phyloP scores from a whole-genome alignment of 805 yeast genomes.

The Pichia manshurica region DNA sequence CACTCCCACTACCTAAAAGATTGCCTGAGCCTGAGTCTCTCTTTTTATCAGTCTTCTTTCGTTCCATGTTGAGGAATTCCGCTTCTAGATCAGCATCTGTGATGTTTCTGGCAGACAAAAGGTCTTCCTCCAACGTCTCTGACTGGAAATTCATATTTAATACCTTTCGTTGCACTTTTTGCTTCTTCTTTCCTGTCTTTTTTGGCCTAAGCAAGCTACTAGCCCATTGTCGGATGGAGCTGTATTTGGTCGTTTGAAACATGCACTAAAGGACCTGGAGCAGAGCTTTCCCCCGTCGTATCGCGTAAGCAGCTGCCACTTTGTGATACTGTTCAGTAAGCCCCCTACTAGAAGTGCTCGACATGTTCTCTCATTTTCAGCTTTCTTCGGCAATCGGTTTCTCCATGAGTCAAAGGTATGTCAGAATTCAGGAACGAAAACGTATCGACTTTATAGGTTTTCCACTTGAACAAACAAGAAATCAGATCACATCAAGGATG shows the following conservation, averaged over 20 bases:
- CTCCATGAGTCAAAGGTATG: too few species aligned
- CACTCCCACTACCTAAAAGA: too few species aligned
- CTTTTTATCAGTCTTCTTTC: conserved; percentile 7
- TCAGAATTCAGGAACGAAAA: too few species aligned
- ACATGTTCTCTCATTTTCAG: too few species aligned
- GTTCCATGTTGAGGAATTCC: conserved; percentile 22
- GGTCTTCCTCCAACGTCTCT: conserved; percentile 2
- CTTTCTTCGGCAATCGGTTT: too few species aligned
- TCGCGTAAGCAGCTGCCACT: background rate
- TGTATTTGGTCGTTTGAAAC: too few species aligned
- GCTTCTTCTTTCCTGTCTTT: too few species aligned
- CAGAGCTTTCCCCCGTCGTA: background rate
- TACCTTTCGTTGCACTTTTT: background rate
- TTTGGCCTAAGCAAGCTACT: too few species aligned
- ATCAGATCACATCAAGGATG: conserved; percentile 34
- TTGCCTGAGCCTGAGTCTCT: background rate
- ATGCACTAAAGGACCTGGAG: too few species aligned
- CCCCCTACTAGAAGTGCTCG: background rate
- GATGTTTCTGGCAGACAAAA: conserved; percentile 1
- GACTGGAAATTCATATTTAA: conserved; percentile 10
- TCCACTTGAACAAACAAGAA: too few species aligned
- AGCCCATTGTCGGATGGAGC: too few species aligned
- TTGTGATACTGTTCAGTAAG: conserved; percentile 4
- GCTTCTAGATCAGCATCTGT: conserved; percentile 20
- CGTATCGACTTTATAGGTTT: too few species aligned